A percentile compares a stretch with the other conserved stretches of the same genome.
These are phyloP conservation scores for Pneumocystis carinii DNA, from an alignment of 1,139 yeast species.

Conservation along the genomic window DNA sequence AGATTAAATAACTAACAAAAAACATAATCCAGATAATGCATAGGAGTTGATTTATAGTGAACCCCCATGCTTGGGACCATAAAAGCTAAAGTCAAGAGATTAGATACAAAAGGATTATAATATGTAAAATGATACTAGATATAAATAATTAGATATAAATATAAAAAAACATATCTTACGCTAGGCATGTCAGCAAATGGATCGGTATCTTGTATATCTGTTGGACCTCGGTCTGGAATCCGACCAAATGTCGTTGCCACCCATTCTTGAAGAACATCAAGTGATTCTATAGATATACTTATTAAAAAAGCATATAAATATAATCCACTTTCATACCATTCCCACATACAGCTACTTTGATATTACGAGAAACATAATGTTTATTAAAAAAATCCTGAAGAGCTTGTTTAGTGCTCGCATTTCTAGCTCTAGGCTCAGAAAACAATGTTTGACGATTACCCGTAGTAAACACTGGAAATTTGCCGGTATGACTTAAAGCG, in stretches of 20 bases:
- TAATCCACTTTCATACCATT: conserved; percentile 22
- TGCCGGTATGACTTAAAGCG: conserved; percentile 55
- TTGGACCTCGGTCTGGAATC: conserved; percentile 41
- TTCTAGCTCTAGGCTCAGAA: conserved; percentile 35
- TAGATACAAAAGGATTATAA: conserved; percentile 52
- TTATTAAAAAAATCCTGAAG: conserved; percentile 44
- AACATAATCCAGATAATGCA: not conserved
- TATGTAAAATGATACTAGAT: conserved; percentile 50
- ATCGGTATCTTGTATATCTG: conserved; percentile 28
- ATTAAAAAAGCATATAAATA: not conserved
- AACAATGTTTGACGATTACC: conserved; percentile 55
- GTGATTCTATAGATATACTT: conserved; percentile 32
- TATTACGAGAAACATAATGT: conserved; percentile 58
- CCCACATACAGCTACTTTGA: conserved; percentile 78
- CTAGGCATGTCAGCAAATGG: conserved; percentile 35
- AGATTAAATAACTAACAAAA: not conserved
- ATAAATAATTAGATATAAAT: conserved; percentile 71
- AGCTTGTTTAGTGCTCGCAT: conserved; percentile 52
- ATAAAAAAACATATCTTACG: conserved; percentile 31
- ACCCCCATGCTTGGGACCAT: conserved; percentile 65
- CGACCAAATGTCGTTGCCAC: conserved; percentile 50
- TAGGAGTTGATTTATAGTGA: conserved; percentile 53
- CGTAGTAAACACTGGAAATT: conserved; percentile 56
- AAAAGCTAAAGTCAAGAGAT: conserved; percentile 55
- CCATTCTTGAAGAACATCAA: conserved; percentile 60